phyloP scores from a whole-genome alignment of 2,329 filamentous ascomycete species.

The Ophidiomyces ophidiicola region DNA sequence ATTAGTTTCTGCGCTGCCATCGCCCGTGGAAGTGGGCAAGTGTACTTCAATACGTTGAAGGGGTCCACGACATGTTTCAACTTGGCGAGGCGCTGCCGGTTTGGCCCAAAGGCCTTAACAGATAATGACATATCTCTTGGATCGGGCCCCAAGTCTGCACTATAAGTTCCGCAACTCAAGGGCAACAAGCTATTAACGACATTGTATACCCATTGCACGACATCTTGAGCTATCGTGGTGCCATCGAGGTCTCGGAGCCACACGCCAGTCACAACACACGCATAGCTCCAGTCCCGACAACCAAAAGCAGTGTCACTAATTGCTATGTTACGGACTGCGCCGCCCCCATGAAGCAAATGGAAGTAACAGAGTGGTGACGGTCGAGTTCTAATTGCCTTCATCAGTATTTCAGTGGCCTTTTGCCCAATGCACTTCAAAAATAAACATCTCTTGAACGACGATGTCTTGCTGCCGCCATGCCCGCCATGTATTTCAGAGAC shows the following conservation, averaged over 20 bases:
- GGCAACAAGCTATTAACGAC: slow-evolving; percentile 39
- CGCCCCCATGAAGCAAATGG: slow-evolving; percentile 51
- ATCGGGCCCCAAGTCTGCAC: slow-evolving; percentile 52
- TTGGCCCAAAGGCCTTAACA: slow-evolving; percentile 45
- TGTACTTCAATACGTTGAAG: slow-evolving; percentile 40
- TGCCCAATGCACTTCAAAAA: slow-evolving; percentile 43
- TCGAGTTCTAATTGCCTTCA: slow-evolving; percentile 36
- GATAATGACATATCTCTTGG: slow-evolving; percentile 30
- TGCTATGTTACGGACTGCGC: slow-evolving; percentile 37
- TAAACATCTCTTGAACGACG: slow-evolving; percentile 52
- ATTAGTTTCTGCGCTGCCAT: slow-evolving; percentile 38
- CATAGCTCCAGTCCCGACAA: slow-evolving; percentile 52
- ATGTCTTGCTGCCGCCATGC: slow-evolving; percentile 48
- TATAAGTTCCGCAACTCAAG: slow-evolving; percentile 42
- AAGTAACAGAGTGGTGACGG: slow-evolving; percentile 48
- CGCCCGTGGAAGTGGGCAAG: slow-evolving; percentile 46
- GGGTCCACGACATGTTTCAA: slow-evolving; percentile 44
- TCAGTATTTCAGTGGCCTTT: slow-evolving; percentile 29
- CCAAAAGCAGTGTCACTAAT: slow-evolving; percentile 46
- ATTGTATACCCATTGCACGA: slow-evolving; percentile 46
- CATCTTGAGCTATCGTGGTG: slow-evolving; percentile 29
- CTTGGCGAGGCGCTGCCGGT: slow-evolving; percentile 37
- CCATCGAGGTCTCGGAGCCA: slow-evolving; percentile 47
- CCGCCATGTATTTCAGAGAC: slow-evolving; percentile 49
- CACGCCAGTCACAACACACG: slow-evolving; percentile 51